Conservation (phyloP, 495 filamentous ascomycete genomes). For the Astrothelium subdiscretum region DNA sequence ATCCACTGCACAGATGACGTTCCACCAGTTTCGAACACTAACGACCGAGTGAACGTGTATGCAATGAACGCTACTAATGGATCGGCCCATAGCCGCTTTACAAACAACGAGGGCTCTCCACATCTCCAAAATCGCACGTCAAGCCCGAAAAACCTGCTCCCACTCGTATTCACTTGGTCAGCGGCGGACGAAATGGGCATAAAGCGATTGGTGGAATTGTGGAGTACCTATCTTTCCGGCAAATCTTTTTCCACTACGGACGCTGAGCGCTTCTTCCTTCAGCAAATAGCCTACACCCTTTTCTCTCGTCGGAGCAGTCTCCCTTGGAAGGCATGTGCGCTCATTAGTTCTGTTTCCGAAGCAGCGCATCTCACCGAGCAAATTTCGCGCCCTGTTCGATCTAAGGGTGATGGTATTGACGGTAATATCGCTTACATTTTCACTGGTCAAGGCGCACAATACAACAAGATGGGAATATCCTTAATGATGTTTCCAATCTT, state of each 20-base stretch:
- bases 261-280: not conserved
- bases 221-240: not conserved
- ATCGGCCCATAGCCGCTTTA: no score
- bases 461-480: slow-evolving; percentile 27
- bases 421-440: slow-evolving; percentile 19
- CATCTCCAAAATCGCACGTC: no score
- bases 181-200: not conserved
- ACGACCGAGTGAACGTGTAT: not conserved
- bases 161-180: not conserved
- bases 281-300: not conserved
- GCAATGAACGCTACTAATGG: not conserved
- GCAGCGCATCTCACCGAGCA: not conserved
- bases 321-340: not conserved
- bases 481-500: not conserved
- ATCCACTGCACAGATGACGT: not conserved
- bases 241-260: not conserved
- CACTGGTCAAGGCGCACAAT: slow-evolving; percentile 39
- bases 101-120: no score
- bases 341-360: not conserved
- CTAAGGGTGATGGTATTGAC: not conserved
- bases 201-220: not conserved
- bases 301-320: not conserved
- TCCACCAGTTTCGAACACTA: not conserved
- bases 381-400: not conserved
- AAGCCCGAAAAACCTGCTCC: not conserved